Evolutionary conservation across 2,329 filamentous ascomycete species (phyloP).

Genomic region (Cytospora mali): DNA sequence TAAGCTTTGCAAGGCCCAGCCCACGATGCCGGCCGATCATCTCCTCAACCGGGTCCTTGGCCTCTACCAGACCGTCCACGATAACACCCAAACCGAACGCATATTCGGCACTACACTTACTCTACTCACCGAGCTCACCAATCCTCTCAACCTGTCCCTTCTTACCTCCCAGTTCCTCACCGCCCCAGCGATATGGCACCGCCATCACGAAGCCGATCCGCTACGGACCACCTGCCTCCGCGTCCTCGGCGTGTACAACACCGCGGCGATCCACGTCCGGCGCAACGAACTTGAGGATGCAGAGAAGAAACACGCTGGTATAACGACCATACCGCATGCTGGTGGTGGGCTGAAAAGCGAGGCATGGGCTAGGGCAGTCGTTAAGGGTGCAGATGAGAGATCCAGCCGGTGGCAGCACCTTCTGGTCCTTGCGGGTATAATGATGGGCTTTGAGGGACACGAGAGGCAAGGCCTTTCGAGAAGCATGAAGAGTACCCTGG

Average conservation of each 20-base stretch:
- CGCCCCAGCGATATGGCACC: conserved; percentile 71
- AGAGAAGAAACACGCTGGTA: conserved; percentile 15
- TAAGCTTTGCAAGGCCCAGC: neutral
- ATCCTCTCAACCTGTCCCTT: conserved; percentile 73
- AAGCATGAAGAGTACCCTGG: conserved; percentile 66
- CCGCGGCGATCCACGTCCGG: conserved; percentile 60
- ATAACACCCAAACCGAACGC: conserved; percentile 54
- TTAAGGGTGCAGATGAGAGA: conserved; percentile 59
- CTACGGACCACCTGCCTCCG: conserved; percentile 62
- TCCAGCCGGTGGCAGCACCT: conserved; percentile 79
- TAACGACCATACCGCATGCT: conserved; percentile 32
- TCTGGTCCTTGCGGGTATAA: conserved; percentile 75
- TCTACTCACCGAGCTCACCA: conserved; percentile 69
- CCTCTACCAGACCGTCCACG: conserved; percentile 57
- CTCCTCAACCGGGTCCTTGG: conserved; percentile 68
- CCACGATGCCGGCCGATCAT: conserved; percentile 65
- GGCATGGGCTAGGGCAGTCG: conserved; percentile 59
- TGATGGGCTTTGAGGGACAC: conserved; percentile 73
- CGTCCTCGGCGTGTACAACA: conserved; percentile 72
- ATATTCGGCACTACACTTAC: conserved; percentile 68
- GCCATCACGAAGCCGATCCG: conserved; percentile 58
- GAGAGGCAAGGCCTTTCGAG: conserved; percentile 65
- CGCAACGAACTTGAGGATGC: conserved; percentile 49
- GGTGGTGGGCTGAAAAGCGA: conserved; percentile 52
- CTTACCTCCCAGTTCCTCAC: conserved; percentile 72